phyloP scores from a whole-genome alignment of 768 basidiomycete species.

The Suillus alpinus region DNA sequence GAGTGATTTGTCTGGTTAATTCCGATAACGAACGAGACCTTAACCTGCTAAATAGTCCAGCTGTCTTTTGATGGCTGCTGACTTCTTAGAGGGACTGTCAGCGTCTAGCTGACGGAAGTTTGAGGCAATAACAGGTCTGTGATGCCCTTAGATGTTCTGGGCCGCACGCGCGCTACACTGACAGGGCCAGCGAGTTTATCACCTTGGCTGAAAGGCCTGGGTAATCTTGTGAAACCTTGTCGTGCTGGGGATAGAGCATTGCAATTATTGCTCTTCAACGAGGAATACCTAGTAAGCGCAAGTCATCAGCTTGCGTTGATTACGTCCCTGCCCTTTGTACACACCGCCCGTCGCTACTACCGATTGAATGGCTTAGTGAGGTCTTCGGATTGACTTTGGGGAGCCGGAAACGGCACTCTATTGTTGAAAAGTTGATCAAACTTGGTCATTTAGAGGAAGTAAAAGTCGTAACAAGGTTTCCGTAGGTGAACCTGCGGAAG shows the following conservation, averaged over 20 bases:
- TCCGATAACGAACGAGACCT: slow-evolving; percentile 91
- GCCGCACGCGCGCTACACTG: slow-evolving; percentile 87
- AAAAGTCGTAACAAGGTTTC: slow-evolving; percentile 83
- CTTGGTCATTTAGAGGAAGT: slow-evolving; percentile 85
- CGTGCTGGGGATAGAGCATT: slow-evolving; percentile 87
- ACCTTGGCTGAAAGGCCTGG: slow-evolving; percentile 75
- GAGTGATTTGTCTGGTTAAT: slow-evolving; percentile 97
- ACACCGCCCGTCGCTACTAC: slow-evolving; percentile 90
- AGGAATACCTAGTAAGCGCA: slow-evolving; percentile 87
- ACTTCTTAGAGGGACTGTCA: slow-evolving; percentile 87
- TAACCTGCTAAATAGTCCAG: slow-evolving; percentile 90
- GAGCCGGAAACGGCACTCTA: slow-evolving; percentile 49
- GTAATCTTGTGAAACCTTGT: slow-evolving; percentile 79
- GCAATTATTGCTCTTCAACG: slow-evolving; percentile 91
- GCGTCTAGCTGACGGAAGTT: slow-evolving; percentile 81
- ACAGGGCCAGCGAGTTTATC: slow-evolving; percentile 79
- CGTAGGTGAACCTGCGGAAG: slow-evolving; percentile 82
- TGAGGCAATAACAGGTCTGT: slow-evolving; percentile 91
- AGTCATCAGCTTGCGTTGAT: slow-evolving; percentile 88
- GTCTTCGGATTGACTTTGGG: slow-evolving; percentile 75
- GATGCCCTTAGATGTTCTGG: slow-evolving; percentile 91
- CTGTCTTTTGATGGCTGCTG: slow-evolving; percentile 67
- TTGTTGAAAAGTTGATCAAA: slow-evolving; percentile 65
- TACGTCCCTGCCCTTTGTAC: slow-evolving; percentile 90
- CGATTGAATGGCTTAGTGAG: slow-evolving; percentile 90